These are phyloP conservation scores for Chlorophyllum brunneum DNA, from an alignment of 768 basidiomycete species.

Conservation along the genomic window DNA sequence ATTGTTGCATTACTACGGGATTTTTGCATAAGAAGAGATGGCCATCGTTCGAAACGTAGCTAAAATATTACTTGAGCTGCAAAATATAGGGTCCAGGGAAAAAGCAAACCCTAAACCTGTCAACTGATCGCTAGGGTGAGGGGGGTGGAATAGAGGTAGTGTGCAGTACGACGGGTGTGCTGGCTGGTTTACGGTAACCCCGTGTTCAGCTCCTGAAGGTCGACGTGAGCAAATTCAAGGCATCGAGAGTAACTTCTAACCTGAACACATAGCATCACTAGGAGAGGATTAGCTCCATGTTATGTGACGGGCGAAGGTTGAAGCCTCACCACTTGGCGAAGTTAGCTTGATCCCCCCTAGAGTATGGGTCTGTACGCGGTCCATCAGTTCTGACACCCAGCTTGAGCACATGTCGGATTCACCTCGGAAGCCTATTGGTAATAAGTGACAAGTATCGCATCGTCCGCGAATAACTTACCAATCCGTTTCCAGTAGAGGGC, in stretches of 20 bases:
- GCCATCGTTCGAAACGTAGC: conserved; percentile 54
- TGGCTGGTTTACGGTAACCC: conserved; percentile 29
- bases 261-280: conserved; percentile 52
- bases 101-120: conserved; percentile 14
- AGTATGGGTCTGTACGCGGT: conserved; percentile 45
- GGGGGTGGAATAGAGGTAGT: conserved; percentile 49
- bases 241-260: conserved; percentile 29
- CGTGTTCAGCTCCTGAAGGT: conserved; percentile 51
- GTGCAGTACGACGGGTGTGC: conserved; percentile 52
- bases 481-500: conserved; percentile 52
- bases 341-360: conserved; percentile 49
- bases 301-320: not conserved
- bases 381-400: not conserved
- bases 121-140: conserved; percentile 10
- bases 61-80: too few species aligned
- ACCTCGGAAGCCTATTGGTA: conserved; percentile 50
- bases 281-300: too few species aligned
- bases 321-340: conserved; percentile 49
- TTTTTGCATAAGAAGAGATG: conserved; percentile 53
- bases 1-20: conserved; percentile 46
- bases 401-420: too few species aligned
- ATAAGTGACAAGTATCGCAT: too few species aligned
- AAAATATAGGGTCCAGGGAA: too few species aligned
- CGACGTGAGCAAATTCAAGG: too few species aligned
- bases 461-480: conserved; percentile 41